Base-by-base conservation (phyloP, 2,329 filamentous ascomycete species). In the Dryadomyces quercivorus region DNA sequence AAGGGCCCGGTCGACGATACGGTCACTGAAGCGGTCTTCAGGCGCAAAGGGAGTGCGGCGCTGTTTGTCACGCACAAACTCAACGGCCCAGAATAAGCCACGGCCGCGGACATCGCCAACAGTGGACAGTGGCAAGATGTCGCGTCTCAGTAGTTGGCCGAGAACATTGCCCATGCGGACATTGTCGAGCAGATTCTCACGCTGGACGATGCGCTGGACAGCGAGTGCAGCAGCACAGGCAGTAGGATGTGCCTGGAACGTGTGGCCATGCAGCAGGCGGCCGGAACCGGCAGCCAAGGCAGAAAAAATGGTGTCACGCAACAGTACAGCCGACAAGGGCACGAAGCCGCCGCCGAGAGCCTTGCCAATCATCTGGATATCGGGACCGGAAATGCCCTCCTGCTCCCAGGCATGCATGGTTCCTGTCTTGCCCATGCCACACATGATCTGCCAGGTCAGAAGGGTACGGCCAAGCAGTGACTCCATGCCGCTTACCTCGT, bases 311-410 rank as follows among this genome's bases (percentile, higher is more conserved):
- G 67, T 70, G 1, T 68, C 62, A 20, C 73, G 73, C 1, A 81
- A 71, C 1, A 88, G 68, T 21, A 86, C 69, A 0, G 73, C 83
- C 0, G 83, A 80, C 9, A 86, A 72, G 0, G 82, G 75, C 44
- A 74, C 72, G 57, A 81, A 85, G 0, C 85, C 84, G 18, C 76
- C 83, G 0, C 77, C 81, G 0, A 88, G 70, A 0, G 79, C 81
- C 63, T 88, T 88, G 0, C 81, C 85, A 10, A 86, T 68, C 0
- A 81, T 80, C 63, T 84, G 76, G 5, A 88, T 73, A 61, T 88
- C 84, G 0, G 78, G 78, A 2, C 69, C 69, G 5, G 3, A 16
- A 3, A 78, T 67, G 20, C 51, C 52, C 31, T 82, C 75, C 50
- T 80, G 72, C 59, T 84, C 72, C 76, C 80, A 86, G 1, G 80